Evolutionary conservation across 2,329 filamentous ascomycete genomes (phyloP), one percentile per base, ranked within the genome.

Genomic region (Diaporthe batatas): DNA sequence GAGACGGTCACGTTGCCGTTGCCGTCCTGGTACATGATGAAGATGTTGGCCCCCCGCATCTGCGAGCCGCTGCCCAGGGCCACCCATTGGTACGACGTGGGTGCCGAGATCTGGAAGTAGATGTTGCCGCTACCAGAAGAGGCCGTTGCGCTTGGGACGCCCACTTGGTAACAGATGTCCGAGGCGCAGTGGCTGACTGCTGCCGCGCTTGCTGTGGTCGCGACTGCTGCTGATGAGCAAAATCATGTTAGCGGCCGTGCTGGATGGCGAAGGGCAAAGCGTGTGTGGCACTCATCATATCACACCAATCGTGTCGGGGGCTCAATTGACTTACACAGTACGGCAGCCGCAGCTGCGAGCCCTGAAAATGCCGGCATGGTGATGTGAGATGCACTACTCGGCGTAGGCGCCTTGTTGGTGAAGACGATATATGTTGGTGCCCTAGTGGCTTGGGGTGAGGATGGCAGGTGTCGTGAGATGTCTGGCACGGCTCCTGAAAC

Each of bases 1-100:
- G 90, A 91, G 69, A 92, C 78, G 0, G 91, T 92, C 32, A 92
- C 84, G 77, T 92, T 91, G 74, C 87, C 87, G 4, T 76, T 75
- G 73, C 89, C 88, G 75, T 90, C 84, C 58, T 87, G 81, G 79
- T 92, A 92, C 76, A 92, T 84, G 77, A 92, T 75, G 78, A 92
- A 91, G 72, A 92, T 91, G 78, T 90, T 87, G 65, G 90, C 80
- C 42, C 85, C 87, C 18, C 79, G 53, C 91, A 92, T 92, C 54
- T 75, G 73, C 0, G 77, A 76, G 58, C 91, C 91, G 42, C 88
- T 88, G 39, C 89, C 91, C 23, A 92, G 82, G 11, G 84, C 87
- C 21, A 91, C 84, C 91, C 91, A 92, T 73, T 80, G 77, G 78
- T 87, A 87, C 7, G 81, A 82, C 2, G 83, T 83, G 1, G 88